Evolutionary conservation across 768 basidiomycete species (phyloP).

Genomic region (Hemileccinum impolitum): DNA sequence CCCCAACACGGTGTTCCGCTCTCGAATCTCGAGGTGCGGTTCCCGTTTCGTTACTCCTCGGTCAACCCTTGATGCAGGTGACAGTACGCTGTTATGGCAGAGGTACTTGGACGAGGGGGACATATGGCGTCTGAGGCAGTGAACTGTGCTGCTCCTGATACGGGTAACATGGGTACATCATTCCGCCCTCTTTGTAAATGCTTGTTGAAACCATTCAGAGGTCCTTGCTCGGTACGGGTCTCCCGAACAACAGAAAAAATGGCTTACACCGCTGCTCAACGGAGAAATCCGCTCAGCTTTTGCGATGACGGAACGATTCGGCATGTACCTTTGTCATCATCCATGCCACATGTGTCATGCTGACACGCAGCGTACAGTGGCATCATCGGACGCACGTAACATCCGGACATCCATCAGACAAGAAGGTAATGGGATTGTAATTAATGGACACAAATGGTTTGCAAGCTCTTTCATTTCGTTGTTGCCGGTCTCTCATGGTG

Average conservation of each 20-base stretch:
- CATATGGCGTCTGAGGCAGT: slow-evolving; percentile 81
- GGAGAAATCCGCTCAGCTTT: slow-evolving; percentile 95
- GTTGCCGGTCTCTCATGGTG: slow-evolving; percentile 9
- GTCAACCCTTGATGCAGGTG: not conserved
- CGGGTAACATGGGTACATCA: slow-evolving; percentile 88
- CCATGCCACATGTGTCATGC: slow-evolving; percentile 3
- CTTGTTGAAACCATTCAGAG: slow-evolving; percentile 51
- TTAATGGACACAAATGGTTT: slow-evolving; percentile 97
- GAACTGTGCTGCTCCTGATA: slow-evolving; percentile 96
- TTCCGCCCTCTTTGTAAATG: not conserved
- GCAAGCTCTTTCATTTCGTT: slow-evolving; percentile 3
- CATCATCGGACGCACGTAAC: slow-evolving; percentile 96
- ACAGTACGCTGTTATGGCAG: slow-evolving; percentile 97
- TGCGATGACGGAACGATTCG: slow-evolving; percentile 94
- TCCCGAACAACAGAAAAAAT: slow-evolving; percentile 85
- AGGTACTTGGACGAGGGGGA: slow-evolving; percentile 81
- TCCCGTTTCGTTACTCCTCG: not conserved
- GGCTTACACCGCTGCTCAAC: slow-evolving; percentile 82
- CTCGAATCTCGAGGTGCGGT: slow-evolving; percentile 83
- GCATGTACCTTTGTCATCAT: slow-evolving; percentile 34
- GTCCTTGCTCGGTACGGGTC: slow-evolving; percentile 94
- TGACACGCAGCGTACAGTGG: slow-evolving; percentile 40
- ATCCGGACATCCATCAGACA: slow-evolving; percentile 82
- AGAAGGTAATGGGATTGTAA: slow-evolving; percentile 84
- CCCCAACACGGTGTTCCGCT: slow-evolving; percentile 86